Evolutionary conservation across 129 eudicot genomes (phyloP).

Genomic region (Logfia minima): DNA sequence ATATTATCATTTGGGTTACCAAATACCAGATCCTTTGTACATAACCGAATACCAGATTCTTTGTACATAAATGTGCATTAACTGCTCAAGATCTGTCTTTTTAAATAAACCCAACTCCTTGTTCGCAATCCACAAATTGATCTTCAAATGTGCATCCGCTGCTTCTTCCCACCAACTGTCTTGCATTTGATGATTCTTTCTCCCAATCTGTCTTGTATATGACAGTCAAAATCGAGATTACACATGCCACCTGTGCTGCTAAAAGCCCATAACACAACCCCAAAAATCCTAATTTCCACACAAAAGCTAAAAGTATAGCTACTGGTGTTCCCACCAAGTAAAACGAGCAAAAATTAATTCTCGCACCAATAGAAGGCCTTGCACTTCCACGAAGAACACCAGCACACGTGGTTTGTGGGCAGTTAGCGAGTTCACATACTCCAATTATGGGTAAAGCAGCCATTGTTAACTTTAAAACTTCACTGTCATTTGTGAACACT

Average conservation of each 20-base stretch:
- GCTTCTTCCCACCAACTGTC: conserved; percentile 67
- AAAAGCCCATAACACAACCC: conserved; percentile 97
- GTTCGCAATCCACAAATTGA: conserved; percentile 50
- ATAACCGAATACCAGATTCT: conserved; percentile 11
- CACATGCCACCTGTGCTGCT: conserved; percentile 88
- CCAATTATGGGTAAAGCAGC: conserved; percentile 83
- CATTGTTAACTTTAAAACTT: conserved; percentile 70
- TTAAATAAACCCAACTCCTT: conserved; percentile 46
- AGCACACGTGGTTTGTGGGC: conserved; percentile 97
- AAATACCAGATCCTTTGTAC: conserved; percentile 25
- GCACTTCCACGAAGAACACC: conserved; percentile 98
- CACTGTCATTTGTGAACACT: conserved; percentile 70
- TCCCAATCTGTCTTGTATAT: conserved; percentile 82
- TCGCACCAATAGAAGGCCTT: conserved; percentile 71
- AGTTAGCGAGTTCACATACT: conserved; percentile 86
- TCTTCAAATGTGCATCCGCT: conserved; percentile 8
- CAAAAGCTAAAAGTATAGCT: conserved; percentile 70
- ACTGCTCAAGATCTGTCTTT: conserved; percentile 23
- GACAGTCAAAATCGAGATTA: conserved; percentile 57
- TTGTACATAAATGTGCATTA: conserved; percentile 35
- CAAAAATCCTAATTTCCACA: conserved; percentile 56
- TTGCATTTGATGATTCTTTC: conserved; percentile 69
- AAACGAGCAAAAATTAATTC: conserved; percentile 82
- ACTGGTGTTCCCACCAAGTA: conserved; percentile 92
- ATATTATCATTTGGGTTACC: conserved; percentile 6